A percentile compares a stretch with the other conserved stretches of the same genome.
These are phyloP conservation scores for Blastobotrys indianensis DNA, from an alignment of 1,139 yeast genomes.

Conservation along the genomic window DNA sequence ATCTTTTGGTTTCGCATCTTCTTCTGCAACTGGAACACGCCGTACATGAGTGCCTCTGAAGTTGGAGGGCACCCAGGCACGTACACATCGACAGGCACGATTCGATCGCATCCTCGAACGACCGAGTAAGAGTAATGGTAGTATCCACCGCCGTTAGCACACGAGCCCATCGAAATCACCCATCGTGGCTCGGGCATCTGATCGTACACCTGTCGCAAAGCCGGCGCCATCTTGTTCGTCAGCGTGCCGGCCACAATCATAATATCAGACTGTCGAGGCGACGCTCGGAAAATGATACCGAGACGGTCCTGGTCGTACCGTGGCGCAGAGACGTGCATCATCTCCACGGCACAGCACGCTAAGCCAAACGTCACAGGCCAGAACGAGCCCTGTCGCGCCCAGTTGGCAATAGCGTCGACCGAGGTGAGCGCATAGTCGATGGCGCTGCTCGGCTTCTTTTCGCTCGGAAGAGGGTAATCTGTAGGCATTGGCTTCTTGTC, in stretches of 20 bases:
- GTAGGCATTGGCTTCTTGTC: conserved; percentile 35
- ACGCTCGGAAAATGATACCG: conserved; percentile 90
- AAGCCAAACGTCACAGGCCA: conserved; percentile 94
- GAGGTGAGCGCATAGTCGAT: conserved; percentile 83
- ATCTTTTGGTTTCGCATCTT: conserved; percentile 79
- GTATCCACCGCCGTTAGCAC: conserved; percentile 94
- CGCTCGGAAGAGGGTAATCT: conserved; percentile 48
- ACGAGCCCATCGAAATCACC: conserved; percentile 90
- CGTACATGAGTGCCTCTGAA: conserved; percentile 86
- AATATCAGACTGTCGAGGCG: conserved; percentile 90
- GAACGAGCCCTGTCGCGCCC: conserved; percentile 90
- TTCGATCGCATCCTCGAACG: conserved; percentile 84
- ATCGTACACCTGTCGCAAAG: conserved; percentile 86
- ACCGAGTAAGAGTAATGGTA: conserved; percentile 87
- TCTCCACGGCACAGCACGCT: conserved; percentile 91
- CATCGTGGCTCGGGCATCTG: conserved; percentile 91
- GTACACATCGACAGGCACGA: conserved; percentile 83
- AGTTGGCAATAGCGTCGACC: conserved; percentile 74
- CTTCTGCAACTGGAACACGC: conserved; percentile 82
- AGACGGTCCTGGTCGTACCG: conserved; percentile 90
- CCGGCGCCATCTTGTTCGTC: conserved; percentile 92
- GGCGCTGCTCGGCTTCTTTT: conserved; percentile 48
- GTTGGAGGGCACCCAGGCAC: conserved; percentile 96
- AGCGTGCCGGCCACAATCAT: conserved; percentile 92
- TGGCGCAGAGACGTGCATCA: conserved; percentile 93